A percentile compares a stretch with the other conserved stretches of the same genome.
Conservation (phyloP, 768 basidiomycete genomes). For the Collybiopsis confluens region DNA sequence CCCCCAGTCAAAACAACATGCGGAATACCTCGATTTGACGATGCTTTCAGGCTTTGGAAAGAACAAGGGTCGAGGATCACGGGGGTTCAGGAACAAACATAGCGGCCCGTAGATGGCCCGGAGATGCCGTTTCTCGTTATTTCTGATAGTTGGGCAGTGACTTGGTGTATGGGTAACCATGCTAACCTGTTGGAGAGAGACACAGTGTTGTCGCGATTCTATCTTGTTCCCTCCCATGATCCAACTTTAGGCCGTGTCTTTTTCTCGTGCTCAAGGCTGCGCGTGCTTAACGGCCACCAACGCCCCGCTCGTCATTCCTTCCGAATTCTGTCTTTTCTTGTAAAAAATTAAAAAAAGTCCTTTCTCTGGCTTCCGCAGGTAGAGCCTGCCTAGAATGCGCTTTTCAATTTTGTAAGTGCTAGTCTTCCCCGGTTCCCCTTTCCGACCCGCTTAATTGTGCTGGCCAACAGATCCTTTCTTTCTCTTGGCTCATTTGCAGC, state of each 20-base stretch:
- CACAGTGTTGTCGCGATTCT: too few species aligned
- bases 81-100: too few species aligned
- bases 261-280: background rate
- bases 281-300: background rate
- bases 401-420: background rate
- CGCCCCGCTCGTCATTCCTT: background rate
- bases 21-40: too few species aligned
- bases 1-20: too few species aligned
- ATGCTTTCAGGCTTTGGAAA: too few species aligned
- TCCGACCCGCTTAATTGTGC: background rate
- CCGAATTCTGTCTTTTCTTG: background rate
- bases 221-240: background rate
- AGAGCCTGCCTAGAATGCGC: constrained; percentile 6
- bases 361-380: background rate
- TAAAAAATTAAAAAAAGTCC: too few species aligned
- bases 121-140: too few species aligned
- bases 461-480: background rate
- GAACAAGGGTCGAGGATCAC: too few species aligned
- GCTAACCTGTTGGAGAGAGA: too few species aligned
- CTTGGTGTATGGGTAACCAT: too few species aligned
- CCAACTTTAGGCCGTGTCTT: background rate
- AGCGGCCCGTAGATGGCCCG: too few species aligned
- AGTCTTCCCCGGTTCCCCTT: background rate
- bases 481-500: background rate
- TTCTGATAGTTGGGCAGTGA: too few species aligned